Base-by-base conservation (phyloP, 2,329 filamentous ascomycete species). In the Cordyceps cateniannulata region DNA sequence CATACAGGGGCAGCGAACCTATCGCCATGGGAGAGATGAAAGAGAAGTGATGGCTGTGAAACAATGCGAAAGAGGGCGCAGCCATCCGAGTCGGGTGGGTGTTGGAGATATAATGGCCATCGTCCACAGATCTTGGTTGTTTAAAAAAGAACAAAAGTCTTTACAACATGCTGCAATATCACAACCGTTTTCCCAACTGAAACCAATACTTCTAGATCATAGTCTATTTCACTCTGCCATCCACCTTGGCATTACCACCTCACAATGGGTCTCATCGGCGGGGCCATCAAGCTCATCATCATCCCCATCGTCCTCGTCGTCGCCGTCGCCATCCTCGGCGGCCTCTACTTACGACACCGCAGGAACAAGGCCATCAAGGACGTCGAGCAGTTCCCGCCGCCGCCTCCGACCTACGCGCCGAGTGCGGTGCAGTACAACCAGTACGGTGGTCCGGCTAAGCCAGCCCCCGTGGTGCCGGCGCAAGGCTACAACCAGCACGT, bases 201-300 rank as follows among this genome's bases (percentile, higher is more conserved):
- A n/a, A n/a, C n/a, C n/a, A n/a, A n/a, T n/a, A n/a, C n/a, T n/a
- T n/a, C n/a, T n/a, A n/a, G n/a, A n/a, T n/a, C n/a, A n/a, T n/a
- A n/a, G n/a, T n/a, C n/a, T n/a, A n/a, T n/a, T n/a, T n/a, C n/a
- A n/a, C n/a, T n/a, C n/a, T n/a, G n/a, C n/a, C n/a, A n/a, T n/a
- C n/a, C n/a, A n/a, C 25, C 12, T 18, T 40, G 25, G 20, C 44
- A 47, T 9, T 7, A 40, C 40, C 38, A 5, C 27, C 2, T 10
- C n/a, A 50, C 22, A 27, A 51, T 59, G 35, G 56, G 56, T 50
- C 45, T 58, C 32, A 32, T 58, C 45, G 55, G 55, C 44, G 55
- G 45, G 16, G 55, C 55, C 14, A 58, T 58, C 56, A 59, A 59
- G 56, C 32, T 59, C 56, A 45, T 59, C 25, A 32, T 59, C 47